A percentile compares a stretch with the other conserved stretches of the same genome.
phyloP scores from a whole-genome alignment of 805 yeast species.

The Barnettozyma pratensis region DNA sequence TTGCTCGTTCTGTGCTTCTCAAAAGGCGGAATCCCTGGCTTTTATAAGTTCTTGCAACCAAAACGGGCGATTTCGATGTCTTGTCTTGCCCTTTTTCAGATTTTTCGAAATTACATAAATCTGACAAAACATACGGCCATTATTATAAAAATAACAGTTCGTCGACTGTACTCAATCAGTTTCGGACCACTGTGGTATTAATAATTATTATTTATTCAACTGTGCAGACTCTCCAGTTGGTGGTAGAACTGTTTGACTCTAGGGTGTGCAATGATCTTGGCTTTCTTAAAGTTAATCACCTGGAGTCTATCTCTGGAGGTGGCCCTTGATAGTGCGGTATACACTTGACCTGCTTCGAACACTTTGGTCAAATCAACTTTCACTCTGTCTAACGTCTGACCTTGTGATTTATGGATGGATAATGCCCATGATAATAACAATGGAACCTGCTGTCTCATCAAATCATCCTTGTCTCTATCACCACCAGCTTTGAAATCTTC shows the following conservation, averaged over 20 bases:
- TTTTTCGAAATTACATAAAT: not conserved
- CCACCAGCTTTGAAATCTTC: slow-evolving; percentile 33
- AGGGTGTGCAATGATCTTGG: slow-evolving; percentile 51
- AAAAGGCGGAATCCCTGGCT: no score
- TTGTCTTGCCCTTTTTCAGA: not conserved
- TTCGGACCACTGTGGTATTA: not conserved
- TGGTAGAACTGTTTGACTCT: slow-evolving; percentile 59
- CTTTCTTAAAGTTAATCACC: slow-evolving; percentile 57
- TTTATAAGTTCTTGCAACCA: no score
- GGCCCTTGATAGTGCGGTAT: slow-evolving; percentile 79
- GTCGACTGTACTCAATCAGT: no score
- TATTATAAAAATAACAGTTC: no score
- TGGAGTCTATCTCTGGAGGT: slow-evolving; percentile 61
- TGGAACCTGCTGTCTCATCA: slow-evolving; percentile 58
- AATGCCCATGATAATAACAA: slow-evolving; percentile 75
- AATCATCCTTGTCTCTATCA: slow-evolving; percentile 25
- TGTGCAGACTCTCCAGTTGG: slow-evolving; percentile 25
- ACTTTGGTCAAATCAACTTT: slow-evolving; percentile 61
- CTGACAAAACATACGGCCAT: no score
- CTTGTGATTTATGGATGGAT: slow-evolving; percentile 82
- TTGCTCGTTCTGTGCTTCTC: no score
- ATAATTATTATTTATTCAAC: not conserved
- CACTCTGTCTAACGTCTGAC: slow-evolving; percentile 70
- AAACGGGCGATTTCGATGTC: no score
- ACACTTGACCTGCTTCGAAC: slow-evolving; percentile 80